These are phyloP conservation scores for Fusarium burgessii DNA, from an alignment of 2,329 filamentous ascomycete species.

Conservation along the genomic window DNA sequence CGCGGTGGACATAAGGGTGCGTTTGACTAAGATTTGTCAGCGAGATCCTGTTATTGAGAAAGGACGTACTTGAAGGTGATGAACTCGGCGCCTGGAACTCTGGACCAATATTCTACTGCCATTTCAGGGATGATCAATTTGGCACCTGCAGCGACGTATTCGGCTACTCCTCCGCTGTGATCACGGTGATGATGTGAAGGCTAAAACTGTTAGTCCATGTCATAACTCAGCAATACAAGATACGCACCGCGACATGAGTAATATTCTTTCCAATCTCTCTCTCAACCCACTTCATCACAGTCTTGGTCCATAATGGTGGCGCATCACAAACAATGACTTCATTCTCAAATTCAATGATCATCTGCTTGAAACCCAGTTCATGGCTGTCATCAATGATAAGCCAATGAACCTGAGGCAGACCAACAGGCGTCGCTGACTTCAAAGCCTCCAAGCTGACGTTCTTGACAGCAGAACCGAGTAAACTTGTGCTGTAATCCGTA, in stretches of 20 bases:
- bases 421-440: neutral
- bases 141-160: conserved; percentile 10
- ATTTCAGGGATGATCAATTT: conserved; percentile 24
- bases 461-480: conserved; percentile 13
- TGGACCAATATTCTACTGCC: conserved; percentile 21
- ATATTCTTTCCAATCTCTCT: conserved; percentile 20
- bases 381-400: conserved; percentile 11
- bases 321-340: conserved; percentile 32
- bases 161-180: conserved; percentile 14
- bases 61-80: conserved; percentile 27
- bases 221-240: fast-evolving
- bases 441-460: neutral
- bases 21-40: conserved; percentile 5
- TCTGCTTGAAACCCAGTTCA: conserved; percentile 23
- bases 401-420: conserved; percentile 18
- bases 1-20: conserved; percentile 14
- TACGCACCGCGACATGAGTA: conserved; percentile 15
- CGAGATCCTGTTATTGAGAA: fast-evolving
- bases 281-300: conserved; percentile 23
- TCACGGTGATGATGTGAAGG: conserved; percentile 35
- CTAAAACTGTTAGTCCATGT: neutral
- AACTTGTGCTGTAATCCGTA: conserved; percentile 29
- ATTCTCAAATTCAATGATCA: conserved; percentile 32
- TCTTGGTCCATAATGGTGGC: neutral
- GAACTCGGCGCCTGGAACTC: neutral